These are phyloP conservation scores for Beauveria rudraprayagi DNA, from an alignment of 2,329 filamentous ascomycete genomes.

Conservation along the genomic window DNA sequence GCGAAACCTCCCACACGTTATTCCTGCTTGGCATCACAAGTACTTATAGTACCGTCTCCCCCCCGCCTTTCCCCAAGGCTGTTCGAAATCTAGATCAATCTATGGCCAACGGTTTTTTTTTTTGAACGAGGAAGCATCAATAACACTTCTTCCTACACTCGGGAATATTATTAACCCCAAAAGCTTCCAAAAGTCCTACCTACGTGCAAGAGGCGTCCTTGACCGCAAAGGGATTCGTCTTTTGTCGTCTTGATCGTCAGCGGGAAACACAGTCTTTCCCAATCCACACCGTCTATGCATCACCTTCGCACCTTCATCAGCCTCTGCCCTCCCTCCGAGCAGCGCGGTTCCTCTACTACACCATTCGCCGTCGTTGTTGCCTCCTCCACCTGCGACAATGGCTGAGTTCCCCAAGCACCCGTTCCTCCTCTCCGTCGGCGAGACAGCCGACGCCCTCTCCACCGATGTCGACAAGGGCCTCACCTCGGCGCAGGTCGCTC, in stretches of 20 bases:
- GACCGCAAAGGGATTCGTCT: neutral
- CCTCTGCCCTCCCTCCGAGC: conserved; percentile 14
- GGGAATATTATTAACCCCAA: neutral
- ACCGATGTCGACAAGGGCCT: conserved; percentile 62
- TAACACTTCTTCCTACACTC: neutral
- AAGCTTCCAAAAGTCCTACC: no score
- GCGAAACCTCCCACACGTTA: neutral
- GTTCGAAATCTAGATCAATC: neutral
- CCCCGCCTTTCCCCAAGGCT: neutral
- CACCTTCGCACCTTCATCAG: conserved; percentile 9
- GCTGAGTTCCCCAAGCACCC: conserved; percentile 46
- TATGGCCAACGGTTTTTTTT: neutral
- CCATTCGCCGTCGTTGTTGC: conserved; percentile 1
- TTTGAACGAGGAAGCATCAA: neutral
- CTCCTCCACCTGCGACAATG: conserved; percentile 20
- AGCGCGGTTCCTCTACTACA: conserved; percentile 10
- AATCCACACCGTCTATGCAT: conserved; percentile 16
- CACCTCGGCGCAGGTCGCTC: conserved; percentile 48
- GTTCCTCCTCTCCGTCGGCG: conserved; percentile 51
- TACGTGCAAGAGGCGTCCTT: neutral
- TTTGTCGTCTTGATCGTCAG: neutral
- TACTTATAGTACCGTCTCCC: conserved; percentile 2
- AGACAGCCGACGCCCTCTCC: conserved; percentile 54
- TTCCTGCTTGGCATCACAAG: neutral
- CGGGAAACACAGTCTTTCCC: neutral